A percentile compares a stretch with the other conserved stretches of the same genome.
Evolutionary conservation across 441 rosid genomes (phyloP).

Genomic region (Gossypium schwendimanii): DNA sequence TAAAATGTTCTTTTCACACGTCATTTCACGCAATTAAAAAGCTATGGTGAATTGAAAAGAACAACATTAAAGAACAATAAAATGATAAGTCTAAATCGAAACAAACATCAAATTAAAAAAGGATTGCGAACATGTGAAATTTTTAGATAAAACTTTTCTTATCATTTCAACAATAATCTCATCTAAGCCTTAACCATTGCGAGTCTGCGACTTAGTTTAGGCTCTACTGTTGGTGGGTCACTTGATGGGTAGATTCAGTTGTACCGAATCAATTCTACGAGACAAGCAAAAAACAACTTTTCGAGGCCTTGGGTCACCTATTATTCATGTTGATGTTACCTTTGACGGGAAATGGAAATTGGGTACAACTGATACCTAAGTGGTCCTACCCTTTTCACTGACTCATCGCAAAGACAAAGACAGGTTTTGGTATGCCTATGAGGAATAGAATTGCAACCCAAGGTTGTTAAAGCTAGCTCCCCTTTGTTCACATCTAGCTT

Average conservation of each 20-base stretch:
- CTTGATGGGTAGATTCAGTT: slow-evolving; percentile 87
- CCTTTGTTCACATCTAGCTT: slow-evolving; percentile 79
- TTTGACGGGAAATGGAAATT: slow-evolving; percentile 92
- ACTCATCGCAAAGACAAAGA: slow-evolving; percentile 64
- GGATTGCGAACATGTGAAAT: too few species aligned
- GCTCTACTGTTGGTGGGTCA: slow-evolving; percentile 89
- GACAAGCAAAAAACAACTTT: slow-evolving; percentile 91
- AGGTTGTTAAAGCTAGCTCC: slow-evolving; percentile 83
- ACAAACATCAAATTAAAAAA: too few species aligned
- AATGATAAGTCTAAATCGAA: too few species aligned
- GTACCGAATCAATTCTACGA: slow-evolving; percentile 74
- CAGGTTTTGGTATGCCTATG: slow-evolving; percentile 79
- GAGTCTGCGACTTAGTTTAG: slow-evolving; percentile 15
- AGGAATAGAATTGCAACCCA: slow-evolving; percentile 92
- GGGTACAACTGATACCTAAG: slow-evolving; percentile 85
- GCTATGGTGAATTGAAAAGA: too few species aligned
- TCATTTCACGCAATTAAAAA: too few species aligned
- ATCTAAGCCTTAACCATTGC: too few species aligned
- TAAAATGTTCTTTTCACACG: too few species aligned
- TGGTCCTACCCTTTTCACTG: slow-evolving; percentile 82
- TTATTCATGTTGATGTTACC: slow-evolving; percentile 34
- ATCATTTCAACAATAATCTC: too few species aligned
- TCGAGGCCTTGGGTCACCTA: slow-evolving; percentile 90
- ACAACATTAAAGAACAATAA: too few species aligned
- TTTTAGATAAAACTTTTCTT: too few species aligned